Base-by-base conservation (phyloP, 768 basidiomycete species). In the Russula virescens region DNA sequence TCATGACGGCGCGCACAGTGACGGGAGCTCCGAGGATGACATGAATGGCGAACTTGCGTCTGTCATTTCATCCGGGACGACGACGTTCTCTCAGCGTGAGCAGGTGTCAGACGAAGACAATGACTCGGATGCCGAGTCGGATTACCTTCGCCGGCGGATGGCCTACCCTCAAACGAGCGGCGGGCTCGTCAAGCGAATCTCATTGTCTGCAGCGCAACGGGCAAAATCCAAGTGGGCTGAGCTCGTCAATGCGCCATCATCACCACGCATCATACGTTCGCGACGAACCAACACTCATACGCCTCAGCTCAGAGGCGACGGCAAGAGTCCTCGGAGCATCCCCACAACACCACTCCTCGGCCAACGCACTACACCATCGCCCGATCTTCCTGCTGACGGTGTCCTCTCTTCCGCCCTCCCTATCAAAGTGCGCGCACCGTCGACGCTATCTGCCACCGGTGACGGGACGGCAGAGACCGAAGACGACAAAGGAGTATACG, bases 401-500 rank as follows among this genome's bases (percentile, higher is more conserved):
- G 14, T 60, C 2, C 63, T 60, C 11, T 14, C n/a, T 2, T 26
- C 47, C 42, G 13, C 51, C 3, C 18, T 53, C 28, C 52, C 65
- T 3, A 38, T 68, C 1, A 48, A 26, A 45, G 18, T 28, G 10
- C 60, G 42, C 3, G 40, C 13, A 25, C 60, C 60, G n/a, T 60
- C 60, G 26, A 68, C 23, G 21, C 62, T 21, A 13, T 66, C 61
- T 18, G n/a, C 46, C 50, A 31, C 73, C 67, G 56, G 63, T 40
- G 9, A 75, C 75, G 4, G 80, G 78, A 13, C 71, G 69, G 42
- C 74, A 31, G 73, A 75, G 73, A 75, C 28, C n/a, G 72, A 76
- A 1, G 80, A 79, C 35, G 82, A 82, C 46, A 80, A 79, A 68
- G 88, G 86, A 19, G 84, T 89, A 3, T 92, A 91, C 69, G 91